phyloP scores from a whole-genome alignment of 352 stramenopile genomes.

The Phytopythium oedochilum region DNA sequence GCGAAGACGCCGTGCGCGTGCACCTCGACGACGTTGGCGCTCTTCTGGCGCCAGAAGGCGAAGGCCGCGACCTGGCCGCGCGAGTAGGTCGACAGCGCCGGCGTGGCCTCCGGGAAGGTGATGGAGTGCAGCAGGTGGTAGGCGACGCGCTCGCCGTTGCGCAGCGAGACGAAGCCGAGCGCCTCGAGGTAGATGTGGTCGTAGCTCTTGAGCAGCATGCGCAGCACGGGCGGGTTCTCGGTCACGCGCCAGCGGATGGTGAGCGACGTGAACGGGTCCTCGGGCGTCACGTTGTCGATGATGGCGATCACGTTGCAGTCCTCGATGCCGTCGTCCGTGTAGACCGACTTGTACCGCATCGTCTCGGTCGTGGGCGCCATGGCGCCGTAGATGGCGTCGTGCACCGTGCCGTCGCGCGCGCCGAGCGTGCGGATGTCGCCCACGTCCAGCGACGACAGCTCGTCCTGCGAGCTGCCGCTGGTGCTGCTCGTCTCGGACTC shows the following conservation, averaged over 20 bases:
- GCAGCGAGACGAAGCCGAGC: slow-evolving; percentile 17
- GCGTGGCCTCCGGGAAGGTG: slow-evolving; percentile 19
- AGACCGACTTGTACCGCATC: slow-evolving; percentile 6
- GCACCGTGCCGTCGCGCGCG: slow-evolving; percentile 17
- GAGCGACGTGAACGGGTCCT: slow-evolving; percentile 10
- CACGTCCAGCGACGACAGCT: slow-evolving; percentile 6
- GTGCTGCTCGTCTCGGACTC: slow-evolving; percentile 3
- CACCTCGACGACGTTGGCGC: slow-evolving; percentile 36
- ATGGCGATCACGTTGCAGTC: slow-evolving; percentile 8
- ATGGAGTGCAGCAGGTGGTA: slow-evolving; percentile 46
- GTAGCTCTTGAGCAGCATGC: slow-evolving; percentile 14
- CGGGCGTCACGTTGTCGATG: slow-evolving; percentile 6
- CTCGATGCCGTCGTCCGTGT: slow-evolving; percentile 9
- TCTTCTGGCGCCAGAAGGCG: slow-evolving; percentile 27
- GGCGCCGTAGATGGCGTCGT: slow-evolving; percentile 13
- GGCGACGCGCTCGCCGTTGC: slow-evolving; percentile 24
- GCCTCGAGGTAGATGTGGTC: slow-evolving; percentile 27
- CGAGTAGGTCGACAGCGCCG: slow-evolving; percentile 12
- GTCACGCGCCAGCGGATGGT: slow-evolving; percentile 9
- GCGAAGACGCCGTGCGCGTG: slow-evolving; percentile 21
- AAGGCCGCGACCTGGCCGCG: slow-evolving; percentile 45
- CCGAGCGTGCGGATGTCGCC: slow-evolving; percentile 9
- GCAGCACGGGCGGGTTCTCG: slow-evolving; percentile 10
- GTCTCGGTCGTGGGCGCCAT: slow-evolving; percentile 8
- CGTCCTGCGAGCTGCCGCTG: slow-evolving; percentile 5